Base-by-base conservation (phyloP, 495 filamentous ascomycete species). In the Amorphotheca resinae region DNA sequence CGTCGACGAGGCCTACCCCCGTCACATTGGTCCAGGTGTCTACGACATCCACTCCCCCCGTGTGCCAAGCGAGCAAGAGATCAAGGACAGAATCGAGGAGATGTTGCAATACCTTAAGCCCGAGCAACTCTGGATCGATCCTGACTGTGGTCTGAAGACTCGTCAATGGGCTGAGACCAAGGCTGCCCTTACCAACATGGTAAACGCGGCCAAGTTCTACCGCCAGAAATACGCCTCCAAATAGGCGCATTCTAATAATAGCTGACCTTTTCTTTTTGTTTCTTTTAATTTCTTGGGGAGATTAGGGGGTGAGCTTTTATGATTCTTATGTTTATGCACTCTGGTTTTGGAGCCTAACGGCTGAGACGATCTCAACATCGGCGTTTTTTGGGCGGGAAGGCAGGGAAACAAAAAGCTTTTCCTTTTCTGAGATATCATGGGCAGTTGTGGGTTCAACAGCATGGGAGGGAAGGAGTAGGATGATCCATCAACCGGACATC, bases 41-140 rank as follows among this genome's bases (percentile, higher is more conserved):
- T 98, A 95, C 61, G 91, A 98, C 66, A 98, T 98, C 73, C 91
- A 98, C 84, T 89, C 83, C 42, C 93, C 91, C 42, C 93, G 91
- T 82, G 73, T 98, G 36, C 91, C 91, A 53, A 75, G 73, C 63
- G 79, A 94, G 77, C 70, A 88, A 66, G 91, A 98, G 80, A 93
- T 98, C 78, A 88, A 85, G 77, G 83, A 83, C 64, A 80, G 93
- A 60, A 82, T 96, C 62, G 76, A 80, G 61, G 89, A 98, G 81
- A 96, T 98, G 91, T 78, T 96, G 42, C 66, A 80, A 65, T 89
- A 82, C 75, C 82, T 95, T 64, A 81, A 77, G 68, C 85, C 87
- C 31, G 83, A 94, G 48, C 87, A 96, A 73, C 84, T 96, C 65
- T 96, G 88, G 88, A 79, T 94, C 71, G 87, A 96, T 74, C 91